A percentile compares a stretch with the other conserved stretches of the same genome.
phyloP scores from a whole-genome alignment of 2,329 filamentous ascomycete species.

The Hymenoscyphus albidus region DNA sequence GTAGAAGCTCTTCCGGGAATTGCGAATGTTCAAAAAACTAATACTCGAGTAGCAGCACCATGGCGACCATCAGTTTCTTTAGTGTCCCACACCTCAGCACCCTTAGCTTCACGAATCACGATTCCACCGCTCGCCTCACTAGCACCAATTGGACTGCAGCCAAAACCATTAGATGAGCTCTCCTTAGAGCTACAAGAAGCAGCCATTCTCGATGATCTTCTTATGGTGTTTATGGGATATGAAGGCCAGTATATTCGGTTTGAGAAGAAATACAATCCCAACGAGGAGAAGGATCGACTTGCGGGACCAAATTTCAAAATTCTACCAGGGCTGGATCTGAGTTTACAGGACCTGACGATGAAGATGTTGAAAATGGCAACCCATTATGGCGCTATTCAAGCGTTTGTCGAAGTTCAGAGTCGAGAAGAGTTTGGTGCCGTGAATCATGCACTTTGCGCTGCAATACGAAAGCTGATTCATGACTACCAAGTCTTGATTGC shows the following conservation, averaged over 20 bases:
- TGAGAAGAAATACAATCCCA: slow-evolving; percentile 74
- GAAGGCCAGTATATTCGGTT: slow-evolving; percentile 97
- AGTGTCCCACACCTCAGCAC: slow-evolving; percentile 59
- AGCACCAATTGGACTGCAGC: slow-evolving; percentile 66
- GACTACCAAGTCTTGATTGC: slow-evolving; percentile 92
- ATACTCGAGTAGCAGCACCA: slow-evolving; percentile 36
- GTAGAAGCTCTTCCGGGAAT: slow-evolving; percentile 35
- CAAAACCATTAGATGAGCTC: slow-evolving; percentile 64
- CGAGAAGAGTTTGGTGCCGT: slow-evolving; percentile 89
- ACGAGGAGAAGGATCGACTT: slow-evolving; percentile 80
- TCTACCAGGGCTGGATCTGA: slow-evolving; percentile 81
- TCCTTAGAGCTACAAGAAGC: slow-evolving; percentile 80
- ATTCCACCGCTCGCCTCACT: slow-evolving; percentile 71
- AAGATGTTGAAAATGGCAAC: slow-evolving; percentile 94
- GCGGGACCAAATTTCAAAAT: slow-evolving; percentile 79
- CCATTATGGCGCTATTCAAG: slow-evolving; percentile 85
- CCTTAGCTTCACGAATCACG: slow-evolving; percentile 46
- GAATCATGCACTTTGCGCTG: slow-evolving; percentile 93
- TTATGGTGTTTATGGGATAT: slow-evolving; percentile 97
- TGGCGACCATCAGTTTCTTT: slow-evolving; percentile 83
- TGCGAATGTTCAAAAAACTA: slow-evolving; percentile 47
- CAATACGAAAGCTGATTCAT: slow-evolving; percentile 83
- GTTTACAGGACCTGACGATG: slow-evolving; percentile 77
- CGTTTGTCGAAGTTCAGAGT: slow-evolving; percentile 92
- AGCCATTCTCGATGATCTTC: slow-evolving; percentile 80